A percentile compares a stretch with the other conserved stretches of the same genome.
Evolutionary conservation across 2,329 filamentous ascomycete genomes (phyloP).

Genomic region (Decorospora gaudefroyi): DNA sequence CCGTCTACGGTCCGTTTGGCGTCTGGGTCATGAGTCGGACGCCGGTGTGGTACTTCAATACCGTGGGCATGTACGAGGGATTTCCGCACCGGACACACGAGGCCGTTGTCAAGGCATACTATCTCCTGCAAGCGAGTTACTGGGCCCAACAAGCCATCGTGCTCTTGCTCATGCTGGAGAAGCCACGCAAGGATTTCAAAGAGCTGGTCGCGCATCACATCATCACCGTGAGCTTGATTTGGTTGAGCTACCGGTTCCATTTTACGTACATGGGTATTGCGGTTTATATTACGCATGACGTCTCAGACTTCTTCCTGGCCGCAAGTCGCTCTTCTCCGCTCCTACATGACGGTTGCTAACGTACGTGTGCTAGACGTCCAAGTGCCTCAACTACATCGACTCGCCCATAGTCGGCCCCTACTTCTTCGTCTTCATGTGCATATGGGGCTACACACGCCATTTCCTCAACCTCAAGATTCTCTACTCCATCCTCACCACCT

Average conservation of each 20-base stretch:
- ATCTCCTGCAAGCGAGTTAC: conserved; percentile 90
- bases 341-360: conserved; percentile 1
- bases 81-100: conserved; percentile 85
- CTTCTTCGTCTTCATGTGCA: conserved; percentile 77
- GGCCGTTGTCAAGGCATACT: conserved; percentile 89
- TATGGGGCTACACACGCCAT: conserved; percentile 91
- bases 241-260: conserved; percentile 89
- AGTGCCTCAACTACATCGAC: conserved; percentile 89
- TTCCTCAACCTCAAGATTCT: conserved; percentile 79
- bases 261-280: conserved; percentile 94
- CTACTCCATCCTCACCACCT: conserved; percentile 74
- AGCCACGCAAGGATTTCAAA: conserved; percentile 92
- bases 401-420: conserved; percentile 77
- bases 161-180: conserved; percentile 82
- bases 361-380: conserved; percentile 69
- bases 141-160: conserved; percentile 96
- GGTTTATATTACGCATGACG: conserved; percentile 93
- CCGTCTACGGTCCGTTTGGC: conserved; percentile 77
- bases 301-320: conserved; percentile 93
- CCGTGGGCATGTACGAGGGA: conserved; percentile 81
- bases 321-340: conserved; percentile 57
- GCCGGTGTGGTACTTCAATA: conserved; percentile 97
- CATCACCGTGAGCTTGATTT: conserved; percentile 82
- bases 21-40: conserved; percentile 89
- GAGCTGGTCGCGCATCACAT: conserved; percentile 92